Conservation (phyloP, 169 alveolate species). For the Plasmodium cynomolgi region DNA sequence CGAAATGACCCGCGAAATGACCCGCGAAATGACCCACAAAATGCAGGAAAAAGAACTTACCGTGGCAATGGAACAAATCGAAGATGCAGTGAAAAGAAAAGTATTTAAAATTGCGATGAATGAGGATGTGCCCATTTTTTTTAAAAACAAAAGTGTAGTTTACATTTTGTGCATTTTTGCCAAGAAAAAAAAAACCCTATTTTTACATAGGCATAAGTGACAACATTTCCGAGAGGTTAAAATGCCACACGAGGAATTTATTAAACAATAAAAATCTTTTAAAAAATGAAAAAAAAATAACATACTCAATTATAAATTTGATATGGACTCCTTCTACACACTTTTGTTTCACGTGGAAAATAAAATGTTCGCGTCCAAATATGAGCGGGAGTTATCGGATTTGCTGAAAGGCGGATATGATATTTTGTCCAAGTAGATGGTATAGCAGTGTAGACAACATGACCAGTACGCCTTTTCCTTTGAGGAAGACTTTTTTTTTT, state of each 20-base stretch:
- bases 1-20: too few relatives aligned
- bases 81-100: slow-evolving; percentile 14
- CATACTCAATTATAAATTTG: slow-evolving; percentile 55
- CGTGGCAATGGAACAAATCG: slow-evolving; percentile 39
- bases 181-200: slow-evolving; percentile 35
- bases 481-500: background rate
- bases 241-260: slow-evolving; percentile 67
- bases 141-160: slow-evolving; percentile 72
- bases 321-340: slow-evolving; percentile 37
- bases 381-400: slow-evolving; percentile 44
- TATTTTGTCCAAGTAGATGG: slow-evolving; percentile 25
- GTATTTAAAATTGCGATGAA: slow-evolving; percentile 42
- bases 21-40: background rate
- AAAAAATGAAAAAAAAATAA: slow-evolving; percentile 62
- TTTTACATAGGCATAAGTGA: slow-evolving; percentile 76
- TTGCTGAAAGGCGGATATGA: slow-evolving; percentile 21
- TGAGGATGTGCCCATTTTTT: slow-evolving; percentile 72
- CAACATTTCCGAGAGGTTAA: slow-evolving; percentile 72
- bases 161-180: slow-evolving; percentile 67
- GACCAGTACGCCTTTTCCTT: background rate
- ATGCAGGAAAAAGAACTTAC: slow-evolving; percentile 28
- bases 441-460: background rate
- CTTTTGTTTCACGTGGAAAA: slow-evolving; percentile 67
- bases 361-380: slow-evolving; percentile 55
- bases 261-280: slow-evolving; percentile 65